Evolutionary conservation across 106 monocot genomes (phyloP).

Genomic region (Iris macrosiphon): DNA sequence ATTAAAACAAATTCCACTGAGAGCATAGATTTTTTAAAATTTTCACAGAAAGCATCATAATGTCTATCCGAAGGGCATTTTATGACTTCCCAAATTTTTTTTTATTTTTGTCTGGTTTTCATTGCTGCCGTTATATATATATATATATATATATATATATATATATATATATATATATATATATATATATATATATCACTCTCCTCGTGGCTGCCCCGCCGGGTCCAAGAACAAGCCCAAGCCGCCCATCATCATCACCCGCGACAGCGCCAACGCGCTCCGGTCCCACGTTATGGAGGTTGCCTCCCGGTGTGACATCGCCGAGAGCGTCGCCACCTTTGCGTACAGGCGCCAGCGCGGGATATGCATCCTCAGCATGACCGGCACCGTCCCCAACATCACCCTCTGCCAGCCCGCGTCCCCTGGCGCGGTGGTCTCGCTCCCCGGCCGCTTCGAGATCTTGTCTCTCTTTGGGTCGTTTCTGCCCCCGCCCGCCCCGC

Average conservation of each 20-base stretch:
- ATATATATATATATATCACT: too few species aligned
- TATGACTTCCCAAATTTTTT: too few species aligned
- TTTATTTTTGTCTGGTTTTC: too few species aligned
- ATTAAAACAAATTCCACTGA: too few species aligned
- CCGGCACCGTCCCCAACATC: constrained; percentile 28
- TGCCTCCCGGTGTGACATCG: constrained; percentile 16
- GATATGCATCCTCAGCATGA: constrained; percentile 16
- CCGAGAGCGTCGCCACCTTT: constrained; percentile 20
- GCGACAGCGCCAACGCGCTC: constrained; percentile 35
- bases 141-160: too few species aligned
- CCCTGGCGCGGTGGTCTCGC: constrained; percentile 13
- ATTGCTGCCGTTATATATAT: too few species aligned
- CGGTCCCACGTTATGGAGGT: constrained; percentile 28
- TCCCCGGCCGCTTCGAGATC: constrained; percentile 25
- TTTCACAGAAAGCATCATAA: too few species aligned
- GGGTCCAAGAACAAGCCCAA: constrained; percentile 31
- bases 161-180: too few species aligned
- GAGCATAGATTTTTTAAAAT: too few species aligned
- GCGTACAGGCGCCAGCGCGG: constrained; percentile 21
- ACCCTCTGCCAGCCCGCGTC: constrained; percentile 20
- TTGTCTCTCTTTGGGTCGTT: constrained; percentile 23
- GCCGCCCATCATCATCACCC: constrained; percentile 31
- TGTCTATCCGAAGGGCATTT: too few species aligned
- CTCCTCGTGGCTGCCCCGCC: constrained; percentile 23
- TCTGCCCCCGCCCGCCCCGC: constrained; percentile 19